Evolutionary conservation across 202 grass and related monocot genomes (phyloP), one percentile per base, ranked within the genome.

Genomic region (Hordeum pubiflorum): DNA sequence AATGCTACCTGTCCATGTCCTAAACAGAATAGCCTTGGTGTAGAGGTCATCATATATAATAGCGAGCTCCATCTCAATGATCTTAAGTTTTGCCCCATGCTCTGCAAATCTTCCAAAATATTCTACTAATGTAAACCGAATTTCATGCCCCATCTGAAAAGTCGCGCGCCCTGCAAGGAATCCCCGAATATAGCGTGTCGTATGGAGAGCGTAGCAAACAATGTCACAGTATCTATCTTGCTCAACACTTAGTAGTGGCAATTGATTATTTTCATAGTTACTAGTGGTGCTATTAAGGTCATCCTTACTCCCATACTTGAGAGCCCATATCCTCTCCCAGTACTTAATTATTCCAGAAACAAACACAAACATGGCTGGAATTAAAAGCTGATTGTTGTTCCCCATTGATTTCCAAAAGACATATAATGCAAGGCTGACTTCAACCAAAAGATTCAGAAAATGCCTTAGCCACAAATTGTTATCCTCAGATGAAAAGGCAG

Each of bases 391-490:
- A 3, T 68, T 52, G 15, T 2, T 38, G 3, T n/a, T 62, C 14
- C 4, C 69, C 55, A 73, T 21, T 18, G 83, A 79, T 22, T 48
- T 59, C 27, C 68, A 14, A 3, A 85, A 79, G 27, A 79, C 83
- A 39, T 79, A 85, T 4, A 74, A 6, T 9, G 83, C 75, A 2
- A 79, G 14, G 17, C 6, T 17, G 15, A 85, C 66, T 34, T 85
- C 29, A 20, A 73, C 41, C 0, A 72, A 14, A 4, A 85, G 75
- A 11, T 60, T 69, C 3, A 85, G 23, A 12, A 85, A 22, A 32
- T 85, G 83, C 67, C 67, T 71, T 10, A 64, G 38, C 83, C 83
- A 85, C 13, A 85, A 59, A 41, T 63, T 77, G 50, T 85, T 85
- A 10, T 85, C 75, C 75, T 85, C 67, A 12, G 24, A 17, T 13